phyloP scores from a whole-genome alignment of 768 basidiomycete genomes.

The Gymnopilus junonius region DNA sequence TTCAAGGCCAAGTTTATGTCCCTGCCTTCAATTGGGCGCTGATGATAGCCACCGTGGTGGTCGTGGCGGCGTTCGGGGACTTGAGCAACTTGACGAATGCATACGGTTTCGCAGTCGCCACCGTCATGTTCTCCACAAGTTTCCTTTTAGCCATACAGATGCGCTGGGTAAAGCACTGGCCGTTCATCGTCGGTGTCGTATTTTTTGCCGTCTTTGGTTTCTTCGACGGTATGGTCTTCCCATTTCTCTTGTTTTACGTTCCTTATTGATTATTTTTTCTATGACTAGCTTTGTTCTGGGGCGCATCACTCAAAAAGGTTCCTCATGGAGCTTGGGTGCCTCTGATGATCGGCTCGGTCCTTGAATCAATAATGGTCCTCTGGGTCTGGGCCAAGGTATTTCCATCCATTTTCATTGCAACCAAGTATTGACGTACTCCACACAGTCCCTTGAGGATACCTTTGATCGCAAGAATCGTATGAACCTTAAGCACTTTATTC shows the following conservation, averaged over 20 bases:
- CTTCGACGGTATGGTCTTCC: conserved; percentile 52
- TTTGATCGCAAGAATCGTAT: conserved; percentile 62
- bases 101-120: conserved; percentile 66
- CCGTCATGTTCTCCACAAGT: conserved; percentile 68
- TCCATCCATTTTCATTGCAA: not conserved
- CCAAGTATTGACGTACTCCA: not conserved
- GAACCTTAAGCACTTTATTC: conserved; percentile 60
- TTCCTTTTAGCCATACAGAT: conserved; percentile 62
- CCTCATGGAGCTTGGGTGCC: conserved; percentile 74
- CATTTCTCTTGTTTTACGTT: not conserved
- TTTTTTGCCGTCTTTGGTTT: conserved; percentile 65
- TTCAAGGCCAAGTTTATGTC: conserved; percentile 70
- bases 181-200: conserved; percentile 42
- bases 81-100: conserved; percentile 61
- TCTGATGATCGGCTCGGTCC: conserved; percentile 54
- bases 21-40: conserved; percentile 65
- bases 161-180: conserved; percentile 54
- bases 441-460: conserved; percentile 55
- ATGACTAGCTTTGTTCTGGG: conserved; percentile 58
- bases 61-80: conserved; percentile 63
- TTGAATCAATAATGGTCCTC: conserved; percentile 57
- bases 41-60: conserved; percentile 54
- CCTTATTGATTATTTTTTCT: not conserved
- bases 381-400: conserved; percentile 69
- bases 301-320: conserved; percentile 62